Evolutionary conservation across 1,284 basidiomycete genomes (phyloP), one percentile per base, ranked within the genome.

Genomic region (Singerocomus inundabilis): DNA sequence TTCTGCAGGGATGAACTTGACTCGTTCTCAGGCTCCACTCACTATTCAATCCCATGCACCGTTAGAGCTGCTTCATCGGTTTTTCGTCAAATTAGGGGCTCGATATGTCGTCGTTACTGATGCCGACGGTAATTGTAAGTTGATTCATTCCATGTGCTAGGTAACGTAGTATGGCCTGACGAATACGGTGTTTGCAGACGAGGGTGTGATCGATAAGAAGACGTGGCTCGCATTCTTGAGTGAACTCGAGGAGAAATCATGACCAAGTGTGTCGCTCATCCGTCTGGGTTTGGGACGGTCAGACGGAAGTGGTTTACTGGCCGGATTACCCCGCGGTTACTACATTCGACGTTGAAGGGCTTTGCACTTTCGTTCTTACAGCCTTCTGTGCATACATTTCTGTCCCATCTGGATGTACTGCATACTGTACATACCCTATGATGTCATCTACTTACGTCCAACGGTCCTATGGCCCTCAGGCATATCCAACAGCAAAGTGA

Each of bases 181-280:
- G 11, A 54, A 28, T 18, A 41, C 53, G 28, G 11, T 32, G n/a
- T 40, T 37, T 33, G 16, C 57, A 91, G 88, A 94, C 63, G 85
- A 88, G 61, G 95, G 95, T 6, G 77, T 95, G 10, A 88, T 98
- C 52, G 90, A 94, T 69, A 97, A 97, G 77, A 95, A 95, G 71
- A 82, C 82, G 1, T 97, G 92, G 91, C 78, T 95, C 24, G 85
- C 79, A 6, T 94, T 94, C 72, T 71, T 95, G 30, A 80, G 75
- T 46, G 80, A 85, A 60, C 68, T 93, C 35, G 87, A 90, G 56
- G 81, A 81, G 56, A 80, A 77, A 53, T 76, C 55, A 13, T 56
- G 26, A 53, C 21, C 5, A 18, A 31, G 37, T 8, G 37, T 8
- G 8, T 6, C 21, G 13, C 34, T 21, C 16, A 25, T 31, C 8